Evolutionary conservation across 192 early-diverging fungal species (phyloP), one percentile per base, ranked within the genome.

Genomic region (Endogone sp.): DNA sequence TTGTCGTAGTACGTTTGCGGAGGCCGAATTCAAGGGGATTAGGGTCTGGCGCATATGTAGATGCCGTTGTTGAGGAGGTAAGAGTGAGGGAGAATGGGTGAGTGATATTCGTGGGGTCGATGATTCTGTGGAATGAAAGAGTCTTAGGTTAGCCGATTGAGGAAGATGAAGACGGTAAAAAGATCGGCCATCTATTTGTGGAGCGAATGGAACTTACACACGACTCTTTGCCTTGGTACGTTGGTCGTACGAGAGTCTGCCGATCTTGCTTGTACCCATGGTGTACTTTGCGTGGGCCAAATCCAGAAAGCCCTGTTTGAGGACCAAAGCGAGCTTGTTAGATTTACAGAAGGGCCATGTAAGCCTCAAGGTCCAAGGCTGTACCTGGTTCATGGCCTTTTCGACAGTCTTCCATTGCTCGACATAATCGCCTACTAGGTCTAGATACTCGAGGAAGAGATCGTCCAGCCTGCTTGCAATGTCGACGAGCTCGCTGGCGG

Each of bases 241-340:
- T 67, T 74, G 68, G 56, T 82, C 80, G 62, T 79, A 82, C 21
- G 78, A 76, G 21, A 71, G 58, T 58, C 67, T 69, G 9, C 67
- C 68, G 20, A 82, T 31, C 21, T 56, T 76, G 37, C 30, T 66
- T 10, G 75, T 63, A 20, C 80, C 80, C 80, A 82, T 82, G 23
- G 72, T 72, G 63, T 82, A 82, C 49, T 82, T 82, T n/a, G 80
- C 69, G 31, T 82, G 80, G 29, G 78, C 75, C 26, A 82, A 37
- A 55, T 76, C 68, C 9, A 82, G 24, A 49, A 70, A 79, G 10
- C 74, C 80, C 80, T 81, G 22, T 0, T 2, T 65, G 20, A 55
- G 37, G 37, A 6, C 37, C 37, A 49, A 49, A 0, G 37, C 9
- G 16, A 6, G 37, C 9, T n/a, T n/a, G n/a, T n/a, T n/a, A n/a